Evolutionary conservation across 1,284 basidiomycete species (phyloP).

Genomic region (Moesziomyces parantarcticus): DNA sequence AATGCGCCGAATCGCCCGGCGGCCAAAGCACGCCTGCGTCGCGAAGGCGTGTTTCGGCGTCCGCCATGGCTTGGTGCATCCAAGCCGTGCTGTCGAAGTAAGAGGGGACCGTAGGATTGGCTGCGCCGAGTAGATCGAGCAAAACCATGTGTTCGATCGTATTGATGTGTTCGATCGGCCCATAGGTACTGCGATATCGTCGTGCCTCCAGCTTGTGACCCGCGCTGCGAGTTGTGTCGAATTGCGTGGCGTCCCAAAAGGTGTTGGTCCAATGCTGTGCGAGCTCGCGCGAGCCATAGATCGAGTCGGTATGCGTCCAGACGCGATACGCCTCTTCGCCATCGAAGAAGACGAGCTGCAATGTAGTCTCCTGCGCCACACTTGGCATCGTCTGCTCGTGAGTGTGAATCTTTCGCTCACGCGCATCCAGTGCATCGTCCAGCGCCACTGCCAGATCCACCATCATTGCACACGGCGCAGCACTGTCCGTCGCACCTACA

Average conservation of each 20-base stretch:
- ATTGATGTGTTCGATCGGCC: conserved; percentile 55
- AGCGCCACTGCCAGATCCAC: conserved; percentile 61
- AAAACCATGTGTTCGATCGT: conserved; percentile 64
- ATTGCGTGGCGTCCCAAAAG: conserved; percentile 33
- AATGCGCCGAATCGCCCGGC: conserved; percentile 7
- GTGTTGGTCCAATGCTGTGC: conserved; percentile 44
- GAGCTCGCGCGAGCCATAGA: conserved; percentile 80
- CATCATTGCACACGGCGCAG: conserved; percentile 88
- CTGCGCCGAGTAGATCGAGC: conserved; percentile 62
- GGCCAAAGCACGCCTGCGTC: conserved; percentile 41
- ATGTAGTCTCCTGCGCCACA: conserved; percentile 78
- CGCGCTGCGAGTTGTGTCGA: conserved; percentile 6
- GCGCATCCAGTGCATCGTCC: conserved; percentile 53
- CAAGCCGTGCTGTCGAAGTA: conserved; percentile 59
- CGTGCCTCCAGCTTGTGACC: conserved; percentile 13
- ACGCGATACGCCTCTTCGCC: conserved; percentile 94
- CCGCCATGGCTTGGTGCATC: conserved; percentile 46
- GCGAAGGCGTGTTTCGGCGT: conserved; percentile 49
- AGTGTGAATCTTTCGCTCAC: conserved; percentile 31
- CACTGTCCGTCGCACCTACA: conserved; percentile 96
- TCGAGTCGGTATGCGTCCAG: conserved; percentile 90
- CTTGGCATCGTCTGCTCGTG: conserved; percentile 9
- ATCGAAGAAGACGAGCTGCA: conserved; percentile 97
- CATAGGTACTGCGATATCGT: conserved; percentile 26
- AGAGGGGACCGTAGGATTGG: conserved; percentile 48